These are phyloP conservation scores for Aspergillus hancockii DNA, from an alignment of 495 filamentous ascomycete genomes.

Conservation along the genomic window DNA sequence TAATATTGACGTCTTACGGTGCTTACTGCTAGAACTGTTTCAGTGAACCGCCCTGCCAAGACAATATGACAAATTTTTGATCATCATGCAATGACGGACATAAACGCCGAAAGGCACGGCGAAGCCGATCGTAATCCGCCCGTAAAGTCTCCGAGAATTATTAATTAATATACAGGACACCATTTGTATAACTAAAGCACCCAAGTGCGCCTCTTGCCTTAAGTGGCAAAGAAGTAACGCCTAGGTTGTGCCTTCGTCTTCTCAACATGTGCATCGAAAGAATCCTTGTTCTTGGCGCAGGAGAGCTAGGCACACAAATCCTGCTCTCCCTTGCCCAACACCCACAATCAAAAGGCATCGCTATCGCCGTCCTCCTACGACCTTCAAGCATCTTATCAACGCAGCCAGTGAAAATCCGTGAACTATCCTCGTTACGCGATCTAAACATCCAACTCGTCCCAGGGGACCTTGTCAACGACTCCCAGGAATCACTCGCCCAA, in stretches of 20 bases:
- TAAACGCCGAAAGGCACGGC: not conserved
- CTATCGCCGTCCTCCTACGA: constrained; percentile 53
- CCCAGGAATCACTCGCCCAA: constrained; percentile 36
- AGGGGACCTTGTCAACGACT: constrained; percentile 47
- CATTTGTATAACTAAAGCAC: too few relatives aligned
- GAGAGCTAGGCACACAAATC: constrained; percentile 60
- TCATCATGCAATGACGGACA: too few relatives aligned
- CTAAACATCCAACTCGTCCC: constrained; percentile 42
- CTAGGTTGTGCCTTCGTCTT: not conserved
- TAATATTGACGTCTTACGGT: too few relatives aligned
- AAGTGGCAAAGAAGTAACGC: not conserved
- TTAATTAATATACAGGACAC: too few relatives aligned
- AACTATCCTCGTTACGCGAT: constrained; percentile 26
- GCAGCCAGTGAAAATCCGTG: constrained; percentile 26
- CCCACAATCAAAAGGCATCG: constrained; percentile 23
- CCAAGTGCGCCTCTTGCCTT: too few relatives aligned
- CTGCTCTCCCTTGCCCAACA: constrained; percentile 48
- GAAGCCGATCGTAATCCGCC: not conserved
- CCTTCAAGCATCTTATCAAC: constrained; percentile 38
- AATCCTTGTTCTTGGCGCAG: constrained; percentile 62
- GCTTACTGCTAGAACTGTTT: too few relatives aligned
- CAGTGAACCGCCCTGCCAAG: too few relatives aligned
- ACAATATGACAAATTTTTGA: too few relatives aligned
- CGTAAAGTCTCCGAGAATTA: not conserved
- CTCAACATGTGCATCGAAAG: constrained; percentile 8